Conservation (phyloP, 208 protist species). For the Acanthamoeba rhysodes region DNA sequence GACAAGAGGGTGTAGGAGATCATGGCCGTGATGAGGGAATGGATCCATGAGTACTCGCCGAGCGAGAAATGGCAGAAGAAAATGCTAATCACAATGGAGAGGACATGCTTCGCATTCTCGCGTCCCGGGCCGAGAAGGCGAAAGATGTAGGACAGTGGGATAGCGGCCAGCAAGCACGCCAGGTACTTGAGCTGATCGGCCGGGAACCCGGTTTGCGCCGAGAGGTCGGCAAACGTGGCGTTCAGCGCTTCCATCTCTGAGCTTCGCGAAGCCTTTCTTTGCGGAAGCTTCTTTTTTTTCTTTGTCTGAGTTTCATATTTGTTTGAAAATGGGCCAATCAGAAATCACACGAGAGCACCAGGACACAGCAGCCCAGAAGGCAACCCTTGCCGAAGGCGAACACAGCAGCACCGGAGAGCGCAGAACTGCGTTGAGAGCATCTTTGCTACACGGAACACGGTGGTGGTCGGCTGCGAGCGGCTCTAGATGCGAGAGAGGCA, state of each 20-base stretch:
- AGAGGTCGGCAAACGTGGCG: constrained; percentile 5
- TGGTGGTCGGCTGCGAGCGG: not conserved
- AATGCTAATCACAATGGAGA: constrained; percentile 53
- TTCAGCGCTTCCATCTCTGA: constrained; percentile 25
- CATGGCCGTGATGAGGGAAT: constrained; percentile 3
- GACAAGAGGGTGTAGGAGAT: constrained; percentile 42
- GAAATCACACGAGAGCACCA: not conserved
- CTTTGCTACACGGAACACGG: not conserved
- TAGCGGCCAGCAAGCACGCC: constrained; percentile 19
- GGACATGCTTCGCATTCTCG: constrained; percentile 20
- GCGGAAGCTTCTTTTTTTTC: not conserved
- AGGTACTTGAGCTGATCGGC: constrained; percentile 66
- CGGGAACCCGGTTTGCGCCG: constrained; percentile 31
- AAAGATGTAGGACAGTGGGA: constrained; percentile 45
- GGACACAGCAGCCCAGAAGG: not conserved
- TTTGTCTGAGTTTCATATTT: no score
- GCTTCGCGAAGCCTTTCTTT: not conserved
- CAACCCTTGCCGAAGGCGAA: not conserved
- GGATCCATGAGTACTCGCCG: constrained; percentile 64
- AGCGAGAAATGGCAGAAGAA: constrained; percentile 53
- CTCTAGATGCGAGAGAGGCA: not conserved
- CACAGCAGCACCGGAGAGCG: not conserved
- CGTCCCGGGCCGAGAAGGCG: not conserved
- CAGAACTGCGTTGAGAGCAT: not conserved
- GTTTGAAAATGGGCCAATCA: not conserved